Base-by-base conservation (phyloP, 1,284 basidiomycete species). In the Cutaneotrichosporon curvatum region DNA sequence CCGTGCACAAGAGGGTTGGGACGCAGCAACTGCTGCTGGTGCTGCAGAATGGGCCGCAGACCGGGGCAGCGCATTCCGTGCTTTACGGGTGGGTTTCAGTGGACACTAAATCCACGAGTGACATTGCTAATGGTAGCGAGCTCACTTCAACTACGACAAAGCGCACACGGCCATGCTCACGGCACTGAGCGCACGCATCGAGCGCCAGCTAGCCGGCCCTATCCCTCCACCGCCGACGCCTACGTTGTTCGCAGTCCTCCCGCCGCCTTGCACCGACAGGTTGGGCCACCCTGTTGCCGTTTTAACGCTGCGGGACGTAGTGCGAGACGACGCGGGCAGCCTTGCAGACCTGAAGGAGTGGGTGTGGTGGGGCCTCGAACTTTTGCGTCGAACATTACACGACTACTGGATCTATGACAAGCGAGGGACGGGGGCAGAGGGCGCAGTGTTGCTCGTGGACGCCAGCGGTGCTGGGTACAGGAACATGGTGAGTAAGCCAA, bases 291-390 rank as follows among this genome's bases (percentile, higher is more conserved):
- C 69, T 1, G 55, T 70, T 6, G 66, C 59, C 1, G 65, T 73
- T 0, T 56, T 73, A 4, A 57, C 58, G 4, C 47, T 66, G 3
- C 50, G 60, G 12, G 54, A 67, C n/a, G 60, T 68, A 0, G 37
- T 38, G 34, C 46, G 68, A 28, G 63, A 67, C 37, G 58, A 52
- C 11, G 46, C 60, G 4, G 68, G 65, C 3, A 56, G 53, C 8
- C 45, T 70, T 23, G 59, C 60, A 12, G 65, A 64, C 25, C 45
- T 73, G 21, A 66, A 66, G 36, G 59, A 65, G 31, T 69, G 63
- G 62, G 51, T 55, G 9, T 72, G 65, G 67, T 72, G 67, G 65
- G 61, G 58, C 7, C 55, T 64, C 20, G 65, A 70, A 43, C 54
- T 67, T 48, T 53, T 59, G 4, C 48, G 67, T 22, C 48, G 69